These are phyloP conservation scores for Geotrichum ghanense DNA, from an alignment of 805 yeast genomes.

Conservation along the genomic window DNA sequence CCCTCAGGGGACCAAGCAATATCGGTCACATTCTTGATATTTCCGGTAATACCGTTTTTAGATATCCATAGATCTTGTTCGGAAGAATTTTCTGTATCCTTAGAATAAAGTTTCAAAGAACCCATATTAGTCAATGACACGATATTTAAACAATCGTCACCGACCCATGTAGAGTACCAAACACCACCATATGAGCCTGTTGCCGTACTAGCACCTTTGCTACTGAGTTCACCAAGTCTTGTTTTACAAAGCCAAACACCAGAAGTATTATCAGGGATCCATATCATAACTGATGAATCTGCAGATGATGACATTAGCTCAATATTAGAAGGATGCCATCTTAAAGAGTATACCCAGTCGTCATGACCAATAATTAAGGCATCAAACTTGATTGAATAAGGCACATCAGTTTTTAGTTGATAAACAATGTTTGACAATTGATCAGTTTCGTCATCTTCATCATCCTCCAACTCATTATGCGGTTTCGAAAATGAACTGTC, in stretches of 20 bases:
- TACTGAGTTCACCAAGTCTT: conserved; percentile 82
- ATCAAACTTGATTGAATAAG: conserved; percentile 59
- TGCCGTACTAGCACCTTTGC: conserved; percentile 96
- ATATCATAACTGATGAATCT: conserved; percentile 84
- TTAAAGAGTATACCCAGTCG: conserved; percentile 84
- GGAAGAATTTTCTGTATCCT: conserved; percentile 19
- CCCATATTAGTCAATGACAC: conserved; percentile 88
- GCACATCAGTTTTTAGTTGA: conserved; percentile 16
- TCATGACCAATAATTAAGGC: conserved; percentile 97
- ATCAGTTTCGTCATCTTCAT: conserved; percentile 30
- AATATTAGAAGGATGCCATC: conserved; percentile 62
- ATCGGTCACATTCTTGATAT: conserved; percentile 65
- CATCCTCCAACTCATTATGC: conserved; percentile 39
- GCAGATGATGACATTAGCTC: conserved; percentile 77
- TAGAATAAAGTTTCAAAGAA: conserved; percentile 68
- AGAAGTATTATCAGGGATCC: conserved; percentile 80
- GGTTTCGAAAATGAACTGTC: conserved; percentile 32
- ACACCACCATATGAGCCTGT: conserved; percentile 86
- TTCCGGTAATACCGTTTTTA: conserved; percentile 58
- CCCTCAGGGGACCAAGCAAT: conserved; percentile 57
- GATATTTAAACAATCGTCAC: conserved; percentile 29
- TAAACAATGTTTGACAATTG: conserved; percentile 46
- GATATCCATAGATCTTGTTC: conserved; percentile 20
- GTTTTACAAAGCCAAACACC: conserved; percentile 83
- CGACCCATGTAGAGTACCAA: conserved; percentile 63